Percentiles rank a stretch among this genome's conserved stretches.
phyloP scores from a whole-genome alignment of 1,284 basidiomycete species.

The Ceratobasidium sp. region DNA sequence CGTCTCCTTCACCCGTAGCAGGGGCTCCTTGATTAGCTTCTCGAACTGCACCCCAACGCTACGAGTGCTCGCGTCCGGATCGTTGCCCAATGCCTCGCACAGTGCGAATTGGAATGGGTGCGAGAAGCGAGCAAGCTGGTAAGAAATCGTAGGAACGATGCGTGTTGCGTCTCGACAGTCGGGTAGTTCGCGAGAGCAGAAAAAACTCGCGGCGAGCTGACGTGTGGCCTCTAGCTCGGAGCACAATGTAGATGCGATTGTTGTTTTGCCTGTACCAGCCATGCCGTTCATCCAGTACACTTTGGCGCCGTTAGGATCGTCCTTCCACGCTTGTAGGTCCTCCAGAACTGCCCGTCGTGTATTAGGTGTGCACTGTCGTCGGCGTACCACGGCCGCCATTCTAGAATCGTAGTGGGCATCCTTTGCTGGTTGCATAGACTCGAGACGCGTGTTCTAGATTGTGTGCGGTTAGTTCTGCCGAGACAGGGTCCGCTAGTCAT shows the following conservation, averaged over 20 bases:
- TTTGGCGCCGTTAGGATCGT: too few relatives aligned
- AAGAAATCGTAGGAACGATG: constrained; percentile 51
- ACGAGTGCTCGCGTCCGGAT: too few relatives aligned
- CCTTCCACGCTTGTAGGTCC: too few relatives aligned
- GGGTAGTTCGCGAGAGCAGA: constrained; percentile 52
- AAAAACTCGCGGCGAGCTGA: constrained; percentile 51
- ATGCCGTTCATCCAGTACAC: constrained; percentile 52
- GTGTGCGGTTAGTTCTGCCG: background rate
- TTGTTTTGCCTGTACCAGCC: too few relatives aligned
- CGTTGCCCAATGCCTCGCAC: background rate
- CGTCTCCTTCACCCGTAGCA: too few relatives aligned
- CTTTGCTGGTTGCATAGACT: background rate
- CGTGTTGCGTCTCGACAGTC: too few relatives aligned
- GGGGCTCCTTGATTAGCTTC: too few relatives aligned
- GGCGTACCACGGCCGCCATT: too few relatives aligned
- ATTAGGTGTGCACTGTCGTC: too few relatives aligned
- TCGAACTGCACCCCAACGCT: too few relatives aligned
- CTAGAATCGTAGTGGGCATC: too few relatives aligned
- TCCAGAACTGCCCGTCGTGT: too few relatives aligned
- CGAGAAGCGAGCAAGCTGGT: constrained; percentile 50
- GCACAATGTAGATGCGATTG: constrained; percentile 50
- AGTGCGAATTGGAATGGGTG: background rate
- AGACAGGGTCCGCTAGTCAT: background rate
- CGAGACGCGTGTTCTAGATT: background rate
- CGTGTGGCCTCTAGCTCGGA: constrained; percentile 42